phyloP scores from a whole-genome alignment of 164 flowering plant species.

The Chloranthus sessilifolius region DNA sequence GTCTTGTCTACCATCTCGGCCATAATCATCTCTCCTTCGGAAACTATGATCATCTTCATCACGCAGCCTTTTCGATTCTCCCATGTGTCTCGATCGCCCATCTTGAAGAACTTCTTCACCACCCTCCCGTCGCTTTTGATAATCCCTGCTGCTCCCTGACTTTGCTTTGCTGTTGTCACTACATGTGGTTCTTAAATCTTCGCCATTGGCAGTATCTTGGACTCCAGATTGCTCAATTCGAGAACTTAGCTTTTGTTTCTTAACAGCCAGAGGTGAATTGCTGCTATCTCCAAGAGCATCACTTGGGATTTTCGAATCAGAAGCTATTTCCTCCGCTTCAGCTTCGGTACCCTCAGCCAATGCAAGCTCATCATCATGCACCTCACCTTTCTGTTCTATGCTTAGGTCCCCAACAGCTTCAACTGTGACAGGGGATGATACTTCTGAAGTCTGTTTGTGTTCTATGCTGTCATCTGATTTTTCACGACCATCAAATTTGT shows the following conservation, averaged over 20 bases:
- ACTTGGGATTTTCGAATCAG: constrained; percentile 17
- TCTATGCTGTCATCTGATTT: constrained; percentile 46
- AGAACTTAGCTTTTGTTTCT: constrained; percentile 52
- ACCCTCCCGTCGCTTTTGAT: constrained; percentile 44
- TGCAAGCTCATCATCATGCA: constrained; percentile 24
- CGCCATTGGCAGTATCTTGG: constrained; percentile 43
- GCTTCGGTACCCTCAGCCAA: constrained; percentile 28
- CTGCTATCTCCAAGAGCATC: constrained; percentile 29
- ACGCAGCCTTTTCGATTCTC: constrained; percentile 32
- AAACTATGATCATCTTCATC: constrained; percentile 45
- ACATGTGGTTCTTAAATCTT: constrained; percentile 56
- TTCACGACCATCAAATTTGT: constrained; percentile 34
- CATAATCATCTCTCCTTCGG: constrained; percentile 42
- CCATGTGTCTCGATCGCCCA: constrained; percentile 29
- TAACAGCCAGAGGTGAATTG: constrained; percentile 14
- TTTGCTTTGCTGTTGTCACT: constrained; percentile 80
- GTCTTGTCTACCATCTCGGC: constrained; percentile 38
- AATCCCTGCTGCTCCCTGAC: constrained; percentile 68
- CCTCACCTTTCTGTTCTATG: constrained; percentile 33
- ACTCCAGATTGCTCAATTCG: constrained; percentile 35
- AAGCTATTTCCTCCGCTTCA: constrained; percentile 40
- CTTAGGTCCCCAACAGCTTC: constrained; percentile 39
- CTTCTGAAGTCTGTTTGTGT: constrained; percentile 29
- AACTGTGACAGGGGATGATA: constrained; percentile 31
- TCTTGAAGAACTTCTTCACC: constrained; percentile 74